Evolutionary conservation across 2,329 filamentous ascomycete genomes (phyloP), one percentile per base, ranked within the genome.

Genomic region (Botrytis squamosa): DNA sequence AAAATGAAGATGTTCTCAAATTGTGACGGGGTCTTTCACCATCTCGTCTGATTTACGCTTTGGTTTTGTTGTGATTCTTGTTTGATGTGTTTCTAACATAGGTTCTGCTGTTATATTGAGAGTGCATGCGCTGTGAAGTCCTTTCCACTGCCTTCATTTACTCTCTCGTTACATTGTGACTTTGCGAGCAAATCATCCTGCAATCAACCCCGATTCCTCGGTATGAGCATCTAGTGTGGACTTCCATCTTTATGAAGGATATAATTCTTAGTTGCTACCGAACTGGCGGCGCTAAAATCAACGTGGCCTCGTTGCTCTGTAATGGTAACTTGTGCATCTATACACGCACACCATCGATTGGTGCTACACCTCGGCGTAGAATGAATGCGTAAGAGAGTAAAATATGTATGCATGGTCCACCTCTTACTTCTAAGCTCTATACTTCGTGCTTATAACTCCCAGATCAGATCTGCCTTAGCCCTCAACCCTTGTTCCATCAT

Each of bases 51-150:
- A 10, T 66, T 10, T 66, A 20, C 6, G 25, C 7, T 38, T 46
- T 36, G 44, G 10, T 36, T 33, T 10, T 25, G 20, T 22, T 36
- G 42, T 66, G 63, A 66, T 36, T n/a, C 25, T 66, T 66, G 29
- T 38, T 71, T 68, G 57, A 40, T 44, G 36, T 36, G 33, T 69
- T 62, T 33, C 64, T 44, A 74, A 70, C n/a, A 59, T 49, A 67
- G 40, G 59, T 18, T 44, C 36, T 38, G 57, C 20, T 40, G 9
- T 46, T 65, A 14, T 6, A 57, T 57, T 29, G n/a, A 33, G 14
- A 29, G n/a, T 29, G 52, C 52, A 18, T 33, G 25, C 52, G 25
- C 52, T 18, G 14, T 57, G 52, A 57, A 18, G 14, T 57, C n/a
- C n/a, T 57, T 18, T 18, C 14, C 14, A 29, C 52, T 57, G 52